Base-by-base conservation (phyloP, 2,329 filamentous ascomycete genomes). In the Aspergillus vadensis region DNA sequence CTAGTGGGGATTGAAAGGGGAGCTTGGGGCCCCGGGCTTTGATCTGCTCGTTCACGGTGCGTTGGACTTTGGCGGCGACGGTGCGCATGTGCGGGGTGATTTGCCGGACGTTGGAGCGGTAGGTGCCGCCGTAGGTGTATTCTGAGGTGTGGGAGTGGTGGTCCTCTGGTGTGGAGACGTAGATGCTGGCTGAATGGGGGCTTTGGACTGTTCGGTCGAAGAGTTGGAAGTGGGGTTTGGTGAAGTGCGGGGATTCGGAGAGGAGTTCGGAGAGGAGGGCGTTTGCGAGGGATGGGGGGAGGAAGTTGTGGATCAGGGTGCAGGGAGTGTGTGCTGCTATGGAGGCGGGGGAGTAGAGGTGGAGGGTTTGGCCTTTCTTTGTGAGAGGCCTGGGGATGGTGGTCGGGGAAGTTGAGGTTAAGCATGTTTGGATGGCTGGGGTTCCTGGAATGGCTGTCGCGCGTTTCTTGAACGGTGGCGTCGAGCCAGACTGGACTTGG, bases 221-320 rank as follows among this genome's bases (percentile, higher is more conserved):
- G 1, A 98, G 79, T 71, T 95, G 91, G 71, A 97, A 97, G 0
- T 86, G 88, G 23, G 86, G 85, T 64, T 83, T 86, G 53, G 87
- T 81, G 71, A 92, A 97, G 0, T 88, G 85, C 21, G 84, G 79
- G 1, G 90, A 83, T 76, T 97, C 92, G 1, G 83, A 77, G 1
- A 97, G 77, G 39, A 98, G 82, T 73, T 98, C 93, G 32, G 76
- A 74, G 0, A 98, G 80, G 12, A 99, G 81, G 0, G 83, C 81
- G 65, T 92, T 89, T 41, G 95, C 94, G 60, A 90, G 82, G 2
- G 88, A 81, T 0, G 82, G 30, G 0, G 91, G 87, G 0, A 99
- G 81, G 68, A 98, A 97, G 70, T 97, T 95, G 76, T 96, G 92
- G 58, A 97, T 87, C 65, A 98, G 90, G 10, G 91, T 93, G 77